These are phyloP conservation scores for Glycine tomentella DNA, from an alignment of 306 rosid species.

Conservation along the genomic window DNA sequence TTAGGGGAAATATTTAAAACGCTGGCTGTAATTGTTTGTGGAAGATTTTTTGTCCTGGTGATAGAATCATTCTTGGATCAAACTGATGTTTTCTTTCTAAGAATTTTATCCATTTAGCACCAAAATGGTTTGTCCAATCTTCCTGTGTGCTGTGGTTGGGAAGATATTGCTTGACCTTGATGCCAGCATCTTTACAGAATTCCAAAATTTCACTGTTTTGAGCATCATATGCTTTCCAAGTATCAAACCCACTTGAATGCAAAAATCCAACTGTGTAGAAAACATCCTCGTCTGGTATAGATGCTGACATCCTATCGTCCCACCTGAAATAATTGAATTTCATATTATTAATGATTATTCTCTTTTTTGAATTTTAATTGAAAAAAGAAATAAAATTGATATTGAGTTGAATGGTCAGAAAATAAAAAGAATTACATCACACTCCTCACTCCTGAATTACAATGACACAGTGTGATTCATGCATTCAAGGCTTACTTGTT, in stretches of 20 bases:
- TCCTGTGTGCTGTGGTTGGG: constrained; percentile 59
- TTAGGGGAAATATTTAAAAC: constrained; percentile 9
- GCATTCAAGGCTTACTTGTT: constrained; percentile 69
- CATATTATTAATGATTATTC: neutral
- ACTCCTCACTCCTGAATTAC: neutral
- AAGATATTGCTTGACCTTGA: constrained; percentile 79
- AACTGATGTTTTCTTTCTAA: constrained; percentile 63
- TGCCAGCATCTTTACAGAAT: constrained; percentile 64
- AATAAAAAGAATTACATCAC: neutral
- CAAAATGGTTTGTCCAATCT: constrained; percentile 83
- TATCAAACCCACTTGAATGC: constrained; percentile 75
- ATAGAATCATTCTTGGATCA: constrained; percentile 85
- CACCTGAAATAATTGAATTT: constrained; percentile 59
- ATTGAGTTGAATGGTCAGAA: neutral
- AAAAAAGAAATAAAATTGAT: neutral
- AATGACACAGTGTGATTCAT: neutral
- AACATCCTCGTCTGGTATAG: constrained; percentile 78
- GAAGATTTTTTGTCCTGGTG: constrained; percentile 92
- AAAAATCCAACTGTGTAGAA: constrained; percentile 82
- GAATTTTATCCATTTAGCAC: constrained; percentile 72
- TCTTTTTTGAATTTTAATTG: neutral
- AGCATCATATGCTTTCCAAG: constrained; percentile 68
- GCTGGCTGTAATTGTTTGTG: neutral
- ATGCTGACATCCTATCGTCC: constrained; percentile 79
- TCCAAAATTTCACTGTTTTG: constrained; percentile 73